Percentiles rank a stretch among this genome's conserved stretches.
Conservation (phyloP, 2,329 filamentous ascomycete species). For the Cytospora leucostoma region DNA sequence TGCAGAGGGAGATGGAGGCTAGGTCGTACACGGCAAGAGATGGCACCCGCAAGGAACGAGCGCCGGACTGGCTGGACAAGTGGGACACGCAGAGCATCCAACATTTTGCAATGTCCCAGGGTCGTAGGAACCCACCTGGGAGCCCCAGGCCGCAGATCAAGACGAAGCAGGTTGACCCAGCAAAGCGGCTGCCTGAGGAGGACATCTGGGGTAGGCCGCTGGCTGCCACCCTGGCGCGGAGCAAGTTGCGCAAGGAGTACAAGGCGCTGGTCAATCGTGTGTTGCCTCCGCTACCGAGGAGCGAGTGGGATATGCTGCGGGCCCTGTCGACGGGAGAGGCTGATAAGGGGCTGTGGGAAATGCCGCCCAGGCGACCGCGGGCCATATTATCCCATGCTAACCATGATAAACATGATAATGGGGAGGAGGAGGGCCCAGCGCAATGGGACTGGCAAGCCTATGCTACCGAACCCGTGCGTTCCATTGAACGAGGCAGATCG, state of each 20-base stretch:
- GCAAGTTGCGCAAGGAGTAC: conserved; percentile 53
- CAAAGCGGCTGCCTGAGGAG: conserved; percentile 40
- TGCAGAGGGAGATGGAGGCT: conserved; percentile 10
- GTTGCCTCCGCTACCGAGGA: conserved; percentile 54
- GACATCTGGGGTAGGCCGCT: conserved; percentile 55
- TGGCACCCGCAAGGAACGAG: conserved; percentile 11
- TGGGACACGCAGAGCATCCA: conserved; percentile 52
- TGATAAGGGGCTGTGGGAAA: conserved; percentile 37
- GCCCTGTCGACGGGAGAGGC: conserved; percentile 47
- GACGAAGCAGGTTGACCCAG: conserved; percentile 39
- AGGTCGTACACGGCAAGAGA: conserved; percentile 7
- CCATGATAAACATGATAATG: background rate
- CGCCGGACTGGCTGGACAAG: conserved; percentile 47
- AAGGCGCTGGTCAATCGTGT: conserved; percentile 46
- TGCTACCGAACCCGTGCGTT: conserved; percentile 42
- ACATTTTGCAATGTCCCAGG: conserved; percentile 46
- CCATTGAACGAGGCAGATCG: conserved; percentile 42
- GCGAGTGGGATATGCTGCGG: conserved; percentile 59
- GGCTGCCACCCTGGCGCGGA: conserved; percentile 41
- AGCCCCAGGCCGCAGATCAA: conserved; percentile 35
- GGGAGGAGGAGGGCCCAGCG: background rate
- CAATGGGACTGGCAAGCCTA: conserved; percentile 48
- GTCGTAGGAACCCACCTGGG: conserved; percentile 34
- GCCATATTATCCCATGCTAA: conserved; percentile 27
- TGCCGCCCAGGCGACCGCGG: conserved; percentile 42